Conservation (phyloP, 1,284 basidiomycete species). For the Rhizoctonia solani region DNA sequence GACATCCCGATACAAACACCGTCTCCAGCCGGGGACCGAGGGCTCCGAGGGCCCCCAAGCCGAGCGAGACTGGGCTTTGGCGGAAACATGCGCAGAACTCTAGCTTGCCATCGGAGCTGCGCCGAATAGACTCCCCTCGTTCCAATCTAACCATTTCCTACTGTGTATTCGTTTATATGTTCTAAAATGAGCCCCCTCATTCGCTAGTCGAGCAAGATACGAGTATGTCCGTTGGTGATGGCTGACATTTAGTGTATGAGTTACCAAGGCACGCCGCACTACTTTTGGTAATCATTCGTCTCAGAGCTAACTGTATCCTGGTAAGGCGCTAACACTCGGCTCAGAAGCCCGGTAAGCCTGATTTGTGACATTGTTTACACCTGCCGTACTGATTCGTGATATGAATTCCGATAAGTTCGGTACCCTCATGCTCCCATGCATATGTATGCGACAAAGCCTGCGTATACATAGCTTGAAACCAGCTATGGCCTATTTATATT, state of each 20-base stretch:
- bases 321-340: not conserved
- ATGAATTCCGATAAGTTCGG: too few species aligned
- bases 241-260: not conserved
- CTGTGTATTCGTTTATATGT: not conserved
- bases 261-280: not conserved
- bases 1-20: not conserved
- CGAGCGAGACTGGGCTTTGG: not conserved
- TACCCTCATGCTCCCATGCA: too few species aligned
- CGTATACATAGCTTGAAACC: too few species aligned
- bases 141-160: not conserved
- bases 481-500: too few species aligned
- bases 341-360: conserved; percentile 69
- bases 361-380: not conserved
- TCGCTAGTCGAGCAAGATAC: conserved; percentile 20
- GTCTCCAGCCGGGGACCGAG: conserved; percentile 15
- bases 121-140: not conserved
- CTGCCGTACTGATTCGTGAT: too few species aligned
- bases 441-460: too few species aligned
- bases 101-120: not conserved
- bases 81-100: not conserved
- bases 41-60: conserved; percentile 8
- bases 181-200: not conserved
- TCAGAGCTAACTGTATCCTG: not conserved
- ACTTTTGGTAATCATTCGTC: not conserved
- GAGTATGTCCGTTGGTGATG: conserved; percentile 15